Percentiles rank a stretch among this genome's conserved stretches.
These are phyloP conservation scores for Cladosporium colombiae DNA, from an alignment of 2,329 filamentous ascomycete genomes.

Conservation along the genomic window DNA sequence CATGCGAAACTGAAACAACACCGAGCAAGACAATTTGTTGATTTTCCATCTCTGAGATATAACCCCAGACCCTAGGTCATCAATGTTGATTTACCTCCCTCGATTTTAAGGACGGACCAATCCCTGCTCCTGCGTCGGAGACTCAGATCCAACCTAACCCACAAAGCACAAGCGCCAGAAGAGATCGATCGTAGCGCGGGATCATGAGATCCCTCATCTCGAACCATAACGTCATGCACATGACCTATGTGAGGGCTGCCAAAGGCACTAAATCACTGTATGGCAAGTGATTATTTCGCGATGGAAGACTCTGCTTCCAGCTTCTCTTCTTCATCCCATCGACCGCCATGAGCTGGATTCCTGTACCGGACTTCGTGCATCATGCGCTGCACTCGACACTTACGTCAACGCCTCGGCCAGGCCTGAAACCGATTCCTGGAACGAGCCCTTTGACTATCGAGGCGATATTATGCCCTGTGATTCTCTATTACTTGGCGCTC, in stretches of 20 bases:
- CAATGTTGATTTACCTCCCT: neutral
- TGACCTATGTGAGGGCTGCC: neutral
- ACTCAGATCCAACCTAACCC: slow-evolving; percentile 6
- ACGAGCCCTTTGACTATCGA: slow-evolving; percentile 43
- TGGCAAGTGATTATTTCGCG: neutral
- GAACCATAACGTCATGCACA: slow-evolving; percentile 15
- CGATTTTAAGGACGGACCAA: neutral
- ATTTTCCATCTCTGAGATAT: no score
- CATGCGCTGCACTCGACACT: slow-evolving; percentile 26
- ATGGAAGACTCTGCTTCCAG: neutral
- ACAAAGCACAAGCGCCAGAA: slow-evolving; percentile 10
- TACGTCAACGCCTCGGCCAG: slow-evolving; percentile 38
- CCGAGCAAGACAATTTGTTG: no score
- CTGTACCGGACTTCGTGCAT: slow-evolving; percentile 25
- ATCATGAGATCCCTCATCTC: slow-evolving; percentile 16
- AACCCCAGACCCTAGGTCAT: neutral
- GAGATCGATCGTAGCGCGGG: slow-evolving; percentile 14
- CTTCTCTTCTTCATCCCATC: neutral
- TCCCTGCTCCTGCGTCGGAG: neutral
- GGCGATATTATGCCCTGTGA: slow-evolving; percentile 43
- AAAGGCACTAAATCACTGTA: slow-evolving; percentile 1
- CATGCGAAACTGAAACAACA: no score
- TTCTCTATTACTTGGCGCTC: slow-evolving; percentile 47
- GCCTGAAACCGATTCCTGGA: slow-evolving; percentile 45
- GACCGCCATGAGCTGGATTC: slow-evolving; percentile 13